Base-by-base conservation (phyloP, 371 early-diverging fungal species). In the Apophysomyces ossiformis region DNA sequence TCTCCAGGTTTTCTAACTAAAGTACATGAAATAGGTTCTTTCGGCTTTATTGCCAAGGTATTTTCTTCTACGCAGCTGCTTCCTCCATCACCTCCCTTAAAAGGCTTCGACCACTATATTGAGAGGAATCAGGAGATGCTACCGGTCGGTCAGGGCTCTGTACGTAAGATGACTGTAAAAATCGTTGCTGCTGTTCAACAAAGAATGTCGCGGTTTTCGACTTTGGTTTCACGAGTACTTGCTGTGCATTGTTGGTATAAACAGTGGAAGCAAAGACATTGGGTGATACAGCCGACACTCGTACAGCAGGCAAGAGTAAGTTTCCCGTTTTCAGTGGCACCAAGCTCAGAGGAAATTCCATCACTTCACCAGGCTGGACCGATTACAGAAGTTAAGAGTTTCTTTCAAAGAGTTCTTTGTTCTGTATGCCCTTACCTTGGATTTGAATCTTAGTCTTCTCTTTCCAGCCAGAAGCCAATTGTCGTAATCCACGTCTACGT, bases 381-480 rank as follows among this genome's bases (percentile, higher is more conserved):
- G n/a, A 47, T 44, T 16, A 18, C 32, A 26, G 32, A 26, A 26
- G 32, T 26, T 26, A 26, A 26, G 32, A 26, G 32, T 26, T 26
- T 26, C 32, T 26, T 26, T 26, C 32, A 26, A 3, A 26, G 26
- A 26, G 2, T 2, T 26, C 32, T 26, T 26, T 26, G 2, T 26
- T 26, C 32, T 26, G 32, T 26, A 2, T 26, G 32, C 1, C 32
- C 32, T 12, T 75, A 89, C 90, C 86, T 89, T 85, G 37, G 87
- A 83, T 11, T 58, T 58, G 66, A 92, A 88, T 5, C 85, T 71
- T 43, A 85, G 67, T 56, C 88, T 84, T 61, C 85, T 79, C 68
- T 88, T 86, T 6, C 93, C 93, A 13, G 89, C 77, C 6, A 92
- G 65, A 8, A 92, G 59, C 92, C 92, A 92, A 66, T 87, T 85